Base-by-base conservation (phyloP, 2,329 filamentous ascomycete genomes). In the Cercospora janseana region DNA sequence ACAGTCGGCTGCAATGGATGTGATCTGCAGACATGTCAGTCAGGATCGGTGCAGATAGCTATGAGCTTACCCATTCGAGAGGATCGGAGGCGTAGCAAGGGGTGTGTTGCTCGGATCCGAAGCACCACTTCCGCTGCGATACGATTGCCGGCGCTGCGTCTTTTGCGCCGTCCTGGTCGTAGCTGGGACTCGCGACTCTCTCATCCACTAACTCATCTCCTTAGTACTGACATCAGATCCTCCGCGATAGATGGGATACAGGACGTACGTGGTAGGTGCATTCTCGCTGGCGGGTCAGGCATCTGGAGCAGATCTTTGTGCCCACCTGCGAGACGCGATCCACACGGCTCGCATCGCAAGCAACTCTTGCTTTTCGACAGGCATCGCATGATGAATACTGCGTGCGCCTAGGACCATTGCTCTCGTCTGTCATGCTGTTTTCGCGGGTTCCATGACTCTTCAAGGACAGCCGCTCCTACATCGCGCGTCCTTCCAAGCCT, bases 301-400 rank as follows among this genome's bases (percentile, higher is more conserved):
- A 48, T 2, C 45, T 23, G 5, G 45, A 13, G 18, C 45, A 48
- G 8, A 40, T 4, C 18, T 48, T 48, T 5, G 45, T 28, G 26
- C 45, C 45, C 15, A 41, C 34, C 20, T 32, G 26, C 10, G 41
- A 28, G 12, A 29, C 26, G 15, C 27, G 26, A 15, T 48, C 34
- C 16, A 40, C 26, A 12, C 45, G 41, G 18, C 41, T 18, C 16
- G 45, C 45, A 26, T 48, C 35, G 10, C 45, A 47, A 6, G 45
- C 45, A 6, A 47, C 45, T 13, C 45, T 32, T 4, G 45, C 45
- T 10, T 28, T 16, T n/a, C 45, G 8, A 37, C 45, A 47, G 9
- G 38, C 23, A n/a, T 47, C 45, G 34, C 45, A 47, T 7, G 32
- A 28, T 10, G 45, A 47, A 21, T 47, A 47, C 23, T 40, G 45